Base-by-base conservation (phyloP, 768 basidiomycete species). In the Boletus pseudo-olivaceus region DNA sequence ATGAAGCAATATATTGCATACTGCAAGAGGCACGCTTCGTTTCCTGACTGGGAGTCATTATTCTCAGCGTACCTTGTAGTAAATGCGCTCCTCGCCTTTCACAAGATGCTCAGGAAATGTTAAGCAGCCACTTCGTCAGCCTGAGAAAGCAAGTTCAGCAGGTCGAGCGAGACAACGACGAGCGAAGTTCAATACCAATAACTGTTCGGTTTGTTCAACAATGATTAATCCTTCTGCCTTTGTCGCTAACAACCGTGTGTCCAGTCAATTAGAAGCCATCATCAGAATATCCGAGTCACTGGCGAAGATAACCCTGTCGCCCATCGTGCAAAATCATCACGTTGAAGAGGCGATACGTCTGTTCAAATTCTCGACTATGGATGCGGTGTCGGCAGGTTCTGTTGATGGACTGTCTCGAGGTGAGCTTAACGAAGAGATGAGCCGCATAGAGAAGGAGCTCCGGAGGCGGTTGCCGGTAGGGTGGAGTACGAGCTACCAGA, bases 361-460 rank as follows among this genome's bases (percentile, higher is more conserved):
- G 39, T 99, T 99, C 85, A 98, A 96, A 67, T 95, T 87, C 74
- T 98, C 95, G 9, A 98, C 97, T 3, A 98, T 99, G 96, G 94
- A 98, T 68, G 97, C 97, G 26, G 95, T 98, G 27, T 88, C 90
- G 12, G 93, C 94, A 1, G 95, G 97, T 12, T 88, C 91, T 32
- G 86, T 88, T 17, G 97, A 98, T 62, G 97, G 97, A 0, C 76
- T 98, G 54, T 90, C 93, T 14, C 83, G 95, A 40, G 87, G 88
- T 4, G 93, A 94, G 62, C 74, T 98, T 37, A 94, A 95, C 68
- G 94, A 94, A 50, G 96, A 98, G 74, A 93, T 98, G 80, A 75
- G 79, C 30, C 80, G 82, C 59, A 97, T 99, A 61, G 94, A 96
- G 67, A 85, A 87, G 63, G 94, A 96, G 68, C 75, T 96, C 38